Base-by-base conservation (phyloP, 306 rosid genomes). In the Trifolium subterraneum region DNA sequence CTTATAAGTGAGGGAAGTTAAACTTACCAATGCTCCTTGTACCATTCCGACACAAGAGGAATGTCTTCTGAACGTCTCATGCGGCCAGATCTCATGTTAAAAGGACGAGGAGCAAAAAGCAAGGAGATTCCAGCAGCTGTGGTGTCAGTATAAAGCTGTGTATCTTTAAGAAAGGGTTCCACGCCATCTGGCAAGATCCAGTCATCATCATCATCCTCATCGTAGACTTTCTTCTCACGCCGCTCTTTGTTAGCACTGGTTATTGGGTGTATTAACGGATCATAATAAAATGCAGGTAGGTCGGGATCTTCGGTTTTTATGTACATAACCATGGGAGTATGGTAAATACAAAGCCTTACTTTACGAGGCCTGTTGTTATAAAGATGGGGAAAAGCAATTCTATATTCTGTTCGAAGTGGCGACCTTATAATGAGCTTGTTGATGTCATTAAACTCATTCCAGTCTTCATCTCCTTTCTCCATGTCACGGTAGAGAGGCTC, bases 381-480 rank as follows among this genome's bases (percentile, higher is more conserved):
- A 39, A 94, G 99, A 80, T 94, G 99, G 74, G 99, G 97, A 76
- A 94, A 94, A 72, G 99, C 99, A 77, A 94, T 90, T 78, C 97
- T 87, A 77, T 94, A 94, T 81, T 94, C 99, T 15, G 99, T 94
- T 77, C 99, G 90, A 44, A 94, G 93, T 76, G 99, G 99, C 8
- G 99, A 94, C 85, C 99, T 93, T 63, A 94, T 94, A 79, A 94
- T 92, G 76, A 94, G 99, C 67, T 94, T 94, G 86, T 94, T 94
- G 55, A 94, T 94, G 86, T 94, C 99, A 84, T 94, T 94, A 75
- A 94, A 94, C 90, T 94, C 99, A 78, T 94, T 94, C 99, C 99
- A 94, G 74, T 94, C 99, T 82, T 92, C 99, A 69, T 94, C 99
- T 66, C 99, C 99, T 82, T 94, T 94, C 87, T 94, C 99, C 99